phyloP scores from a whole-genome alignment of 148 eudicot genomes.

The Persicaria tinctoria region DNA sequence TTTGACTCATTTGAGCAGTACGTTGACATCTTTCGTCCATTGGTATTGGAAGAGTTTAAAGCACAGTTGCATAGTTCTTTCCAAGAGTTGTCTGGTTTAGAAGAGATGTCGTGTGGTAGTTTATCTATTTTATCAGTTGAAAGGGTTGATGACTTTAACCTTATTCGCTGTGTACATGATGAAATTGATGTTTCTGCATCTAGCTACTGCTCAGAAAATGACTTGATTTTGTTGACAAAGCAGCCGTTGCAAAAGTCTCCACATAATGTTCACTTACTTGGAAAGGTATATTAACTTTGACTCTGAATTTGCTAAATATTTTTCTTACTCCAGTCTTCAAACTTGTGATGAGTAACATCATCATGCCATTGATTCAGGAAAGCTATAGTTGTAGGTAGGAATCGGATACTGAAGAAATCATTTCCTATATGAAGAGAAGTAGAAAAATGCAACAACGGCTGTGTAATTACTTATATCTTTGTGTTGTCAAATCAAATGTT shows the following conservation, averaged over 20 bases:
- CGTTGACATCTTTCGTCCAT: constrained; percentile 75
- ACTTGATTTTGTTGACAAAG: constrained; percentile 72
- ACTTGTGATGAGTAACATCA: neutral
- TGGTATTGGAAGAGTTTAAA: constrained; percentile 92
- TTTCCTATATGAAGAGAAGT: neutral
- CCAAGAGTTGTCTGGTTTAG: constrained; percentile 63
- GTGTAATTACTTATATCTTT: neutral
- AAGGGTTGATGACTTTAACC: constrained; percentile 92
- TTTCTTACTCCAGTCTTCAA: neutral
- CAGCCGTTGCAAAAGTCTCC: constrained; percentile 53
- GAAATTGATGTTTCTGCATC: constrained; percentile 39
- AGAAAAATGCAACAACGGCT: neutral
- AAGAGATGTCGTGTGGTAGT: constrained; percentile 70
- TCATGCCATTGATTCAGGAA: neutral
- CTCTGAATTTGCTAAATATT: neutral
- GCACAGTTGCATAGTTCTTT: constrained; percentile 82
- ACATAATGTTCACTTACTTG: constrained; percentile 67
- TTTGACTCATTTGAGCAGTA: constrained; percentile 78
- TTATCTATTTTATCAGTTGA: constrained; percentile 89
- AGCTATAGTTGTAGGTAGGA: neutral
- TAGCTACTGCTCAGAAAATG: constrained; percentile 66
- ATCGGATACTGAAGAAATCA: neutral
- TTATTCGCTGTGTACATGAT: constrained; percentile 85
- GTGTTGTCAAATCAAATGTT: neutral
- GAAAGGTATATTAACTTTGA: constrained; percentile 52